phyloP scores from a whole-genome alignment of 345 rosid species.

The Melaleuca quinquenervia region DNA sequence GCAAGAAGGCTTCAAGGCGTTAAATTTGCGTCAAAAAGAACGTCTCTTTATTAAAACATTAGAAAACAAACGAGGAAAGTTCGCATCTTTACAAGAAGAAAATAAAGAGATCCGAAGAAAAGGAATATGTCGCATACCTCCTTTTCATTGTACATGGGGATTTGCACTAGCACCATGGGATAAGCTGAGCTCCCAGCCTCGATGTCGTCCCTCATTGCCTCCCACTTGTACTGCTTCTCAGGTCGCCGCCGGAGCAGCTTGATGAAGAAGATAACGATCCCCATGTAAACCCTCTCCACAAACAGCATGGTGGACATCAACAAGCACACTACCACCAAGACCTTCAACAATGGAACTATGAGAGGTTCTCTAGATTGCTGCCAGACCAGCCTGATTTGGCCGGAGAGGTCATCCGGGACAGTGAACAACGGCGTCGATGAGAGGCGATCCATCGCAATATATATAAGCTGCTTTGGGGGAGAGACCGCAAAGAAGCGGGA shows the following conservation, averaged over 20 bases:
- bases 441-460: neutral
- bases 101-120: neutral
- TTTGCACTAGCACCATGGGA: conserved; percentile 57
- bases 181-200: conserved; percentile 41
- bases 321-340: conserved; percentile 34
- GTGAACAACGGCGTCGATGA: neutral
- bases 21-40: neutral
- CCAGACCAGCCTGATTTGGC: conserved; percentile 32
- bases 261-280: conserved; percentile 27
- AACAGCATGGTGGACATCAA: conserved; percentile 49
- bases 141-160: conserved; percentile 67
- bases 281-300: conserved; percentile 52
- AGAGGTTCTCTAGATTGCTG: conserved; percentile 40
- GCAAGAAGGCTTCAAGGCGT: neutral
- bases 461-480: neutral
- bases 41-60: neutral
- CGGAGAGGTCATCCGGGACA: neutral
- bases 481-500: neutral
- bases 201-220: conserved; percentile 43
- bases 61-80: neutral
- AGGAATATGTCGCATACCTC: conserved; percentile 12
- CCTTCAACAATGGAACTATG: conserved; percentile 40
- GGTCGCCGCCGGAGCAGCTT: conserved; percentile 35
- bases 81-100: neutral
- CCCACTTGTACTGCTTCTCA: conserved; percentile 50